Percentiles rank a stretch among this genome's conserved stretches.
phyloP scores from a whole-genome alignment of 352 stramenopile species.

The Aphanomyces euteiches region DNA sequence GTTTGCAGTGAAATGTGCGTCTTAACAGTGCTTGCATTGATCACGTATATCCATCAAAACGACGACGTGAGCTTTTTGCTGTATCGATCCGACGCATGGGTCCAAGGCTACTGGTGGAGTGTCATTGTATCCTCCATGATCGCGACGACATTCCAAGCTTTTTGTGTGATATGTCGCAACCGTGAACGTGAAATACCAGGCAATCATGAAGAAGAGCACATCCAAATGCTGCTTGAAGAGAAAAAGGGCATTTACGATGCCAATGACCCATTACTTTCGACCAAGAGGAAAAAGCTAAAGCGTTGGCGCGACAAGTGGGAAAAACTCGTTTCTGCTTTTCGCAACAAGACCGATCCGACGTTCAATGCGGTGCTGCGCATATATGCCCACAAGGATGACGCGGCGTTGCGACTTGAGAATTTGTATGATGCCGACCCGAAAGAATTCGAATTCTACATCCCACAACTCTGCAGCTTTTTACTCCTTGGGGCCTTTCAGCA shows the following conservation, averaged over 20 bases:
- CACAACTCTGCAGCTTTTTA: slow-evolving; percentile 80
- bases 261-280: slow-evolving; percentile 27
- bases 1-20: slow-evolving; percentile 50
- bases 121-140: slow-evolving; percentile 47
- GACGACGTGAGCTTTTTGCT: slow-evolving; percentile 41
- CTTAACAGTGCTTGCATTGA: slow-evolving; percentile 43
- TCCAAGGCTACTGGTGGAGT: slow-evolving; percentile 50
- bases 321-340: slow-evolving; percentile 65
- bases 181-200: slow-evolving; percentile 55
- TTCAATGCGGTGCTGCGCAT: slow-evolving; percentile 82
- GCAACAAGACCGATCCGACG: slow-evolving; percentile 53
- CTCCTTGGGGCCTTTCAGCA: slow-evolving; percentile 60
- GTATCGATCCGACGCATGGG: slow-evolving; percentile 49
- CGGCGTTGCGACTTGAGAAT: slow-evolving; percentile 47
- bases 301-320: slow-evolving; percentile 72
- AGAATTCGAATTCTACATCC: slow-evolving; percentile 82
- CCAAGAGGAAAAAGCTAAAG: slow-evolving; percentile 47
- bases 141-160: slow-evolving; percentile 56
- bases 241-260: not conserved
- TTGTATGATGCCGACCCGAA: slow-evolving; percentile 54
- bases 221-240: slow-evolving; percentile 13
- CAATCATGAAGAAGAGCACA: slow-evolving; percentile 48
- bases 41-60: slow-evolving; percentile 63
- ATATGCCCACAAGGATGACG: slow-evolving; percentile 70
- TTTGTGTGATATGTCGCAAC: slow-evolving; percentile 78